These are phyloP conservation scores for bread wheat (Triticum aestivum) DNA, from an alignment of 176 grass and related monocot species.

Conservation along the genomic window IWGSC_CS_RefSeq_v2.1 NC_057807.1:43639008-43639507, in stretches of 20 bases:
- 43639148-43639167: conserved; percentile 49
- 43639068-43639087: conserved; percentile 62
- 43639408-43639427: conserved; percentile 2
- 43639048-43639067: background rate
- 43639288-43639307: background rate
- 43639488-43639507: background rate
- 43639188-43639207: background rate
- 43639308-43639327: background rate
- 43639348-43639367: background rate
- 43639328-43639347: background rate
- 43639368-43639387: background rate
- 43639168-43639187: conserved; percentile 64
- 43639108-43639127: conserved; percentile 52
- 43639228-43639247: background rate
- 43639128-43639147: conserved; percentile 74
- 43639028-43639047: background rate
- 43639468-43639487: background rate
- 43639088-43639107: conserved; percentile 61
- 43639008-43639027: background rate
- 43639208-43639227: background rate
- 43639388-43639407: background rate
- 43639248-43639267: background rate
- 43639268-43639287: background rate
- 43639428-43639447: background rate
- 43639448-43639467: background rate